These are phyloP conservation scores for Bruguiera gymnorhiza DNA, from an alignment of 345 rosid genomes.

Conservation along the genomic window DNA sequence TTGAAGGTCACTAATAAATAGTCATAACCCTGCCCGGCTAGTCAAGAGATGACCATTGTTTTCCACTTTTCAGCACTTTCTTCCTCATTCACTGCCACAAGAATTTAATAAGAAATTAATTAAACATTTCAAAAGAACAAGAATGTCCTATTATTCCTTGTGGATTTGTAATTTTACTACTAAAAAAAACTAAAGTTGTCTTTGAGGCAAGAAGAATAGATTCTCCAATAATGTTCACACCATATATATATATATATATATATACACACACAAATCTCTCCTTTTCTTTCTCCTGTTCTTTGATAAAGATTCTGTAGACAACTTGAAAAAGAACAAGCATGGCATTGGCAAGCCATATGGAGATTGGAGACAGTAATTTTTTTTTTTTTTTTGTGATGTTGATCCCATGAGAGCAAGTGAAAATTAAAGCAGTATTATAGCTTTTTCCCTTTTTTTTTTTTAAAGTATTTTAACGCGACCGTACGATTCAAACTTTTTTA, in stretches of 20 bases:
- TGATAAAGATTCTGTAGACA: constrained; percentile 7
- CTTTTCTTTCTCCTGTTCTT: background rate
- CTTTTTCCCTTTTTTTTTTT: too few species aligned
- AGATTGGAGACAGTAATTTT: background rate
- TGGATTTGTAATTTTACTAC: background rate
- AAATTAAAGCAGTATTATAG: too few species aligned
- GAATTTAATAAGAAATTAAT: too few species aligned
- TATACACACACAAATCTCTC: too few species aligned
- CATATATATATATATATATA: too few species aligned
- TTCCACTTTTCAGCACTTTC: too few species aligned
- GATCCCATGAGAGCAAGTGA: background rate
- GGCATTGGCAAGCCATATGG: constrained; percentile 11
- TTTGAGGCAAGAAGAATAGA: background rate
- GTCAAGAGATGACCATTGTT: too few species aligned
- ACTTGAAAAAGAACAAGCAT: background rate
- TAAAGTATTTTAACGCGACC: background rate
- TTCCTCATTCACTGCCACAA: too few species aligned
- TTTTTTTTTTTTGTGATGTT: too few species aligned
- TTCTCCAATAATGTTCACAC: background rate
- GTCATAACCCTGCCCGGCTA: too few species aligned
- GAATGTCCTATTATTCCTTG: background rate
- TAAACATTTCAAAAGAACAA: background rate
- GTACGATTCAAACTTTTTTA: too few species aligned
- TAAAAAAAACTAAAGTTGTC: background rate
- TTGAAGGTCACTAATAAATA: too few species aligned